These are phyloP conservation scores for Sclerotinia sclerotiorum DNA, from an alignment of 2,329 filamentous ascomycete genomes.

Conservation along the genomic window DNA sequence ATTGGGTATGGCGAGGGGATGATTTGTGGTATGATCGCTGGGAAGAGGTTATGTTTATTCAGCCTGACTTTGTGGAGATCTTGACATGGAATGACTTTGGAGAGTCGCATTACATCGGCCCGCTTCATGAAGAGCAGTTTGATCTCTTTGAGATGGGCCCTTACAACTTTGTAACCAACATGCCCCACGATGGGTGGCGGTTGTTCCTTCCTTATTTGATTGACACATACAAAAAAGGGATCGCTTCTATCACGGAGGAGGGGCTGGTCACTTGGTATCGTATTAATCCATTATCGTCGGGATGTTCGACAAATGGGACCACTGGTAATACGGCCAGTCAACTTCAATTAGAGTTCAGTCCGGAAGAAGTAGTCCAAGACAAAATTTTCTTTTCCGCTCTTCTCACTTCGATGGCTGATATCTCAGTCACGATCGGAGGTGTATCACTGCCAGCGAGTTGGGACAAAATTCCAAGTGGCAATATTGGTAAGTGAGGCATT, in stretches of 20 bases:
- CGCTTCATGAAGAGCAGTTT: slow-evolving; percentile 1
- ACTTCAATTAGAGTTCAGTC: slow-evolving; percentile 4
- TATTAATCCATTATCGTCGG: not conserved
- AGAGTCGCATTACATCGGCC: slow-evolving; percentile 14
- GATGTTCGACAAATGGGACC: not conserved
- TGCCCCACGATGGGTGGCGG: not conserved
- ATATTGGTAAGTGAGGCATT: too few species aligned
- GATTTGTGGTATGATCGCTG: not conserved
- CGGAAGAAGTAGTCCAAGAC: not conserved
- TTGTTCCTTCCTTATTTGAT: not conserved
- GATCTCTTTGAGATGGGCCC: not conserved
- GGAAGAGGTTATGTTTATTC: slow-evolving; percentile 1
- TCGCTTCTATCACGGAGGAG: not conserved
- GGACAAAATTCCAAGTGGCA: too few species aligned
- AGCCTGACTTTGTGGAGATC: slow-evolving; percentile 7
- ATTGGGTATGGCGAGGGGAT: slow-evolving; percentile 9
- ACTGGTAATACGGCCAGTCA: not conserved
- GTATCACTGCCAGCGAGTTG: not conserved
- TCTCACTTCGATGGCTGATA: not conserved
- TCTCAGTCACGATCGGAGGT: not conserved
- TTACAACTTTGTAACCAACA: not conserved
- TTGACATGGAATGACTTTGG: slow-evolving; percentile 13
- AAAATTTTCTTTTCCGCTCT: slow-evolving; percentile 1
- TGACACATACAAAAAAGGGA: not conserved
- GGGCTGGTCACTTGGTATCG: not conserved